Base-by-base conservation (phyloP, 164 flowering plant species). In the Macadamia integrifolia region DNA sequence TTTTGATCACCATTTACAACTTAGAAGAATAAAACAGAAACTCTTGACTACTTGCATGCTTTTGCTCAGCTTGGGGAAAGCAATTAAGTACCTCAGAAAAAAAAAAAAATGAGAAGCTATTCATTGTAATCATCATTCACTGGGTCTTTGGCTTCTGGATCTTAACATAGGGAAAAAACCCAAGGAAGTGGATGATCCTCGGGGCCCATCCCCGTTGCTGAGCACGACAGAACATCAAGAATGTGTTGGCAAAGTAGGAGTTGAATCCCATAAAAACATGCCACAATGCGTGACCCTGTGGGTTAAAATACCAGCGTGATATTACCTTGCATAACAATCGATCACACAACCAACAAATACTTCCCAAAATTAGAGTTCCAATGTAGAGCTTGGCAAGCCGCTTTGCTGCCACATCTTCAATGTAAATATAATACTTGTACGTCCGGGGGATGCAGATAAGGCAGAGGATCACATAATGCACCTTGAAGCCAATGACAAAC, bases 171-270 rank as follows among this genome's bases (percentile, higher is more conserved):
- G 57, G 57, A 17, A 53, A 53, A n/a, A 53, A 53, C 17, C 57
- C 57, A n/a, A 53, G 13, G n/a, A 53, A 14, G 57, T 53, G 18
- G 57, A 17, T n/a, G 57, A 53, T n/a, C 57, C 18, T 53, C 15
- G 57, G 57, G 15, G 57, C 57, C 57, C 57, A 53, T 14, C 57
- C 57, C 57, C 15, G 57, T 53, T 53, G 57, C 57, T 53, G 57
- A 53, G 57, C 57, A 53, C 57, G 57, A 14, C 57, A 53, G 57
- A 53, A 53, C 57, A 53, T 53, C 57, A 53, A 53, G 18, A 53
- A 53, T 14, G 57, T 53, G 57, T 53, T 53, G 6, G 57, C 57
- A 53, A 53, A 53, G 57, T 53, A 53, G 15, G 57, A 53, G 57
- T 53, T 53, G 15, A 53, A 53, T 14, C 57, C 57, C 57, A 53